Conservation (phyloP, 208 protist species). For the Leishmania amazonensis region DNA sequence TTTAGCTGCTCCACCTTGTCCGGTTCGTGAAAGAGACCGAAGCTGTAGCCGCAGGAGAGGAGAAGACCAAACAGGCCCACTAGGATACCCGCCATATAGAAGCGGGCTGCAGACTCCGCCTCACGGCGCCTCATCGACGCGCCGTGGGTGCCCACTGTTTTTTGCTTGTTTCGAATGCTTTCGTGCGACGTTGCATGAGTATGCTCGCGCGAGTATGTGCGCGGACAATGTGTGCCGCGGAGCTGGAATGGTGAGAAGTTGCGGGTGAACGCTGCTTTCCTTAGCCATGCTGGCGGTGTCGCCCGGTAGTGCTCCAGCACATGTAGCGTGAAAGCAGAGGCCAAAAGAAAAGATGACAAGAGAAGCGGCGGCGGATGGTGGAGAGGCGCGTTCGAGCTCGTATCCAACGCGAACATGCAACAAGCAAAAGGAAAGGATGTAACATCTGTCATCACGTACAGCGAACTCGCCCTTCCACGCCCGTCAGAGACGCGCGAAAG, state of each 20-base stretch:
- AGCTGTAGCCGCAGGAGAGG: slow-evolving; percentile 12
- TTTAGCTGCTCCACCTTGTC: slow-evolving; percentile 20
- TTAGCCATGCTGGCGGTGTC: too few relatives aligned
- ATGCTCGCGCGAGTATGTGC: neutral
- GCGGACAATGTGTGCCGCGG: neutral
- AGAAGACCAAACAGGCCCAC: slow-evolving; percentile 14
- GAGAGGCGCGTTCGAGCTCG: neutral
- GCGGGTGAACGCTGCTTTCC: neutral
- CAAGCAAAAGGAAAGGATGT: neutral
- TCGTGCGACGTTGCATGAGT: neutral
- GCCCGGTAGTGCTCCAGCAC: neutral
- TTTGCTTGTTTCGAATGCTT: neutral
- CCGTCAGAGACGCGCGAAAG: neutral
- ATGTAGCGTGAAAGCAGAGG: neutral
- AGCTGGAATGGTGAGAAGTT: neutral
- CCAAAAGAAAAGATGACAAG: neutral
- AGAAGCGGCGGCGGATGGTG: neutral
- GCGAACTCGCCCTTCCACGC: neutral
- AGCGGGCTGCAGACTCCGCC: slow-evolving; percentile 4
- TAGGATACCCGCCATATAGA: slow-evolving; percentile 24
- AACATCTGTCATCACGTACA: neutral
- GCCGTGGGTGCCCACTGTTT: neutral
- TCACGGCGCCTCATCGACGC: slow-evolving; percentile 6
- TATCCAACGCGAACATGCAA: neutral
- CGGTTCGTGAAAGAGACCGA: neutral